A percentile compares a stretch with the other conserved stretches of the same genome.
phyloP scores from a whole-genome alignment of 805 yeast species.

The Candida nemodendra region DNA sequence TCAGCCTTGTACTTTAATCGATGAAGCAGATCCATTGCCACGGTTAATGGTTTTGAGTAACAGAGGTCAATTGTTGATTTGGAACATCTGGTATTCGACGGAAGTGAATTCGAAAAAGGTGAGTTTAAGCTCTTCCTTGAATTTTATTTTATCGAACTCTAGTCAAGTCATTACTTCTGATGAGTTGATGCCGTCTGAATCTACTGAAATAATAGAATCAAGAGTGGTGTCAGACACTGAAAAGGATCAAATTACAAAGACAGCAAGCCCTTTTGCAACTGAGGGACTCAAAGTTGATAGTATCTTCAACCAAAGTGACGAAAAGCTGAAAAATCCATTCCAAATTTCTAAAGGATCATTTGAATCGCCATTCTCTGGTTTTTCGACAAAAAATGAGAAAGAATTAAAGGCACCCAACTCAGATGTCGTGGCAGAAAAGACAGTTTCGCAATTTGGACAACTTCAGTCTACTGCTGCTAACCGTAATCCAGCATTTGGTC shows the following conservation, averaged over 20 bases:
- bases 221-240: too few species aligned
- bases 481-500: constrained; percentile 25
- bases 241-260: too few species aligned
- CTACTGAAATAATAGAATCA: not conserved
- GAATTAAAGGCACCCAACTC: too few species aligned
- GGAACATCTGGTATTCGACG: constrained; percentile 61
- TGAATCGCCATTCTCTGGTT: not conserved
- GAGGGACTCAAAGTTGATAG: too few species aligned
- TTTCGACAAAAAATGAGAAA: too few species aligned
- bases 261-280: too few species aligned
- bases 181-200: not conserved
- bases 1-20: constrained; percentile 59
- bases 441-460: constrained; percentile 6
- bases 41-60: constrained; percentile 60
- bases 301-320: too few species aligned
- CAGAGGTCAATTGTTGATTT: constrained; percentile 58
- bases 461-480: not conserved
- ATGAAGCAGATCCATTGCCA: constrained; percentile 62
- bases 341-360: too few species aligned
- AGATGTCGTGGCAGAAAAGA: not conserved
- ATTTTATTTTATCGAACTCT: too few species aligned
- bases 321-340: too few species aligned
- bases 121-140: constrained; percentile 11
- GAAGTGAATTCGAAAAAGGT: constrained; percentile 43
- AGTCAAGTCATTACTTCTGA: not conserved